These are phyloP conservation scores for Coccinonectria pachysandricola DNA, from an alignment of 2,329 filamentous ascomycete genomes.

Conservation along the genomic window DNA sequence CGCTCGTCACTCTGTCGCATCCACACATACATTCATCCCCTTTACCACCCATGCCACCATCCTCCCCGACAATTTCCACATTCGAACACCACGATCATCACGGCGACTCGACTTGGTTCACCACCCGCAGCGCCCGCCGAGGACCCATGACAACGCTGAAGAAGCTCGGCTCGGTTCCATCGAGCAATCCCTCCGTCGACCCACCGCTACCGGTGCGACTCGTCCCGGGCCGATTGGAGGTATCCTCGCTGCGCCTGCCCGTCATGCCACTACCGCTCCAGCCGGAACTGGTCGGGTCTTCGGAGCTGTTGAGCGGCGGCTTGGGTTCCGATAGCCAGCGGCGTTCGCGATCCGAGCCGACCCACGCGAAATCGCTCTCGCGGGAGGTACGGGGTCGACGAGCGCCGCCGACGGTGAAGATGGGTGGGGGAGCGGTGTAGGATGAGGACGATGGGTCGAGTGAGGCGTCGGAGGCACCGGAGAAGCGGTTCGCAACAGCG, in stretches of 20 bases:
- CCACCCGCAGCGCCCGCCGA: constrained; percentile 56
- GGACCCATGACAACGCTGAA: constrained; percentile 60
- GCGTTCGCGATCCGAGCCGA: constrained; percentile 17
- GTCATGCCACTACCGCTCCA: constrained; percentile 15
- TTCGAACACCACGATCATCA: not conserved
- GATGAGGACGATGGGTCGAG: constrained; percentile 16
- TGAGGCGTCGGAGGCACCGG: constrained; percentile 31
- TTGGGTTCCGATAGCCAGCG: constrained; percentile 20
- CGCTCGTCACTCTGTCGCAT: too few relatives aligned
- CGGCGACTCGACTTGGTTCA: constrained; percentile 40
- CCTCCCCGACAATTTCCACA: too few relatives aligned
- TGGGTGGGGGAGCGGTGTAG: constrained; percentile 15
- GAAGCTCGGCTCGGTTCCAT: constrained; percentile 58
- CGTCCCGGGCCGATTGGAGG: constrained; percentile 17
- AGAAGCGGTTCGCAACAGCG: constrained; percentile 50
- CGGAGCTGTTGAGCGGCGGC: constrained; percentile 15
- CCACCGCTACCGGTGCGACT: constrained; percentile 30
- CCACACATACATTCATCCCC: too few relatives aligned
- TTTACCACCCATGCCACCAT: too few relatives aligned
- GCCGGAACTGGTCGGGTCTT: constrained; percentile 12
- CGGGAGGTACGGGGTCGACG: constrained; percentile 11
- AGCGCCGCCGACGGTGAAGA: constrained; percentile 5
- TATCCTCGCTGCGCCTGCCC: constrained; percentile 16
- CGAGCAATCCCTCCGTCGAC: constrained; percentile 38
- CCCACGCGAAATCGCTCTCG: constrained; percentile 23